These are phyloP conservation scores for Microsporum ferrugineum DNA, from an alignment of 2,329 filamentous ascomycete genomes.

Conservation along the genomic window DNA sequence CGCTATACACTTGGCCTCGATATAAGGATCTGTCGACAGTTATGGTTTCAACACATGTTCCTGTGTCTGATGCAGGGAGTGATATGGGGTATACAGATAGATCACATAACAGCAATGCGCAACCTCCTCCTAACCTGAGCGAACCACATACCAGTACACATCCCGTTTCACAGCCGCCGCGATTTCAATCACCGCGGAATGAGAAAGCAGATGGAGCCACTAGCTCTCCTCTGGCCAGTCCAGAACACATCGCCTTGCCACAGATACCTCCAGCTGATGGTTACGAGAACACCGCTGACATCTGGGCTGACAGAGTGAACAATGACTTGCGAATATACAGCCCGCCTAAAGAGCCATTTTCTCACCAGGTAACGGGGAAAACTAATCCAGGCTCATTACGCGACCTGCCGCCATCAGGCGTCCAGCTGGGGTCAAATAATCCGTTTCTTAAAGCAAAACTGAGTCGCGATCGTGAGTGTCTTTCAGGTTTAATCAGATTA, in stretches of 20 bases:
- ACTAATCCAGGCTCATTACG: background rate
- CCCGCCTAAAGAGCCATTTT: background rate
- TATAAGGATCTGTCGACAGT: background rate
- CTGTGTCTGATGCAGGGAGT: background rate
- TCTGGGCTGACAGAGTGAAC: background rate
- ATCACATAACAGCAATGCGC: background rate
- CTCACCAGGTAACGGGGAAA: background rate
- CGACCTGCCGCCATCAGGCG: background rate
- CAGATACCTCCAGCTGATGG: background rate
- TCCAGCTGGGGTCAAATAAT: constrained; percentile 29
- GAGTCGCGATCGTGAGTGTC: background rate
- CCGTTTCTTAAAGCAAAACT: constrained; percentile 27
- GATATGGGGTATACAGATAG: background rate
- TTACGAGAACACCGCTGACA: background rate
- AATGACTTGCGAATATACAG: background rate
- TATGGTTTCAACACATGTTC: background rate
- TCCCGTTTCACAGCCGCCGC: background rate
- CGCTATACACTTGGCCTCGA: background rate
- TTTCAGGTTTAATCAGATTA: background rate
- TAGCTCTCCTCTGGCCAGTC: background rate
- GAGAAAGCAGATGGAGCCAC: background rate
- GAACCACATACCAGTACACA: background rate
- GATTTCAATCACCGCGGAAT: background rate
- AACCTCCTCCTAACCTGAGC: background rate
- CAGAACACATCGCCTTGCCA: background rate